These are phyloP conservation scores for Cenchrus americanus DNA, from an alignment of 176 grass and related monocot genomes.

Conservation along the genomic window DNA sequence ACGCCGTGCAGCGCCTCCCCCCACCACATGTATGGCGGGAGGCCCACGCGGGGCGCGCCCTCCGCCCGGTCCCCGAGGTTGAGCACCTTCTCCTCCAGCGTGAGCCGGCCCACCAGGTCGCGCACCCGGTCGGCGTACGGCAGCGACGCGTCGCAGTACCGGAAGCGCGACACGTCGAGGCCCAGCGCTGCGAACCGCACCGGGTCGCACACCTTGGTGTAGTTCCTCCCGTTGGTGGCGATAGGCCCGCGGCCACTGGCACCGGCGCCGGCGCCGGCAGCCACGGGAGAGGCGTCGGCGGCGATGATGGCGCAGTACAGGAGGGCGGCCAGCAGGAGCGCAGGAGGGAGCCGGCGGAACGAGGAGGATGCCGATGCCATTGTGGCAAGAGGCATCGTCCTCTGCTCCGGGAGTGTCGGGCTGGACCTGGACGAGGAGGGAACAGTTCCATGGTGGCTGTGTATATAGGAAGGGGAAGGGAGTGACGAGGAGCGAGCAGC, in stretches of 20 bases:
- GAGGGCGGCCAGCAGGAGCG: conserved; percentile 23
- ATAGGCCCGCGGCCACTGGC: conserved; percentile 54
- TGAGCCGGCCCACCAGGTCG: conserved; percentile 49
- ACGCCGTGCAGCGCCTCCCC: conserved; percentile 73
- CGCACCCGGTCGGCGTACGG: conserved; percentile 46
- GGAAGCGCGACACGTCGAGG: conserved; percentile 37
- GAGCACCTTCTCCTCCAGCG: conserved; percentile 57
- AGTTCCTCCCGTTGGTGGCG: conserved; percentile 51
- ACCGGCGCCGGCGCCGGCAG: conserved; percentile 12
- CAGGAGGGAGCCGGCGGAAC: neutral
- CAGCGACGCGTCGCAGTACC: conserved; percentile 55
- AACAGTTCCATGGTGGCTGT: neutral
- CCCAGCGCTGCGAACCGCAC: conserved; percentile 47
- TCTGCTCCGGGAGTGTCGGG: neutral
- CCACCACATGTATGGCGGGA: conserved; percentile 63
- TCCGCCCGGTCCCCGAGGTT: conserved; percentile 51
- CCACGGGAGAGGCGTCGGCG: conserved; percentile 16
- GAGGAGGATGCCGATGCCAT: conserved; percentile 63
- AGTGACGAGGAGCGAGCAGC: neutral
- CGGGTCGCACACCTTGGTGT: conserved; percentile 64
- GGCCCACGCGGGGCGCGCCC: conserved; percentile 41
- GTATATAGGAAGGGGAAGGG: conserved; percentile 12
- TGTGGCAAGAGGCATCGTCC: conserved; percentile 35
- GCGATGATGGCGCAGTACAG: conserved; percentile 40
- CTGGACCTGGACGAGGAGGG: conserved; percentile 3